Base-by-base conservation (phyloP, 768 basidiomycete genomes). In the Suillus luteus region DNA sequence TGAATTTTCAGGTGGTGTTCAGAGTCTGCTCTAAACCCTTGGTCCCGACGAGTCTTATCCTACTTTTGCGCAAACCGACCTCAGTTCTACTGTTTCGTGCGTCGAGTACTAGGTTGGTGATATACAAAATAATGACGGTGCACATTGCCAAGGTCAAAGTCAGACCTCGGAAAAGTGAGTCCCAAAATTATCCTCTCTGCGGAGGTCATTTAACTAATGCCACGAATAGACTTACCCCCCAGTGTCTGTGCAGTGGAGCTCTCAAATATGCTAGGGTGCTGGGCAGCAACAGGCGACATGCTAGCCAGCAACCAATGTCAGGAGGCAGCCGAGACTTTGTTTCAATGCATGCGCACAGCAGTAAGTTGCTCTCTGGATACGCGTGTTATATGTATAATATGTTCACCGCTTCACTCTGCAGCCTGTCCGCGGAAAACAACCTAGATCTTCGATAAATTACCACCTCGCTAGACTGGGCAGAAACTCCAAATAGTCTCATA, bases 391-490 rank as follows among this genome's bases (percentile, higher is more conserved):
- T 46, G 17, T 67, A n/a, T 31, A 11, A 33, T 40, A 5, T 46
- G 14, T 66, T 72, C 43, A 33, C 41, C 6, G 19, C 40, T 8
- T 19, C 5, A 61, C 54, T 35, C 15, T 65, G 14, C 71, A 95
- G 92, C 88, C 90, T 12, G 80, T 87, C 72, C 81, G 83, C 57
- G 86, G 86, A 65, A 92, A 88, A 72, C 75, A 76, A 51, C 91
- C 88, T 59, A 83, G 82, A 72, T 85, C 93, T 40, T 87, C 90
- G 40, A 94, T 96, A 80, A 95, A 96, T 76, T 95, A 93, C 74
- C 92, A 95, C 75, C 86, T 95, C 67, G 88, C 91, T 69, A 86
- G 92, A 74, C 81, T 94, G 66, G 83, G 85, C 65, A 92, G 91
- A 73, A 85, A 82, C 65, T 83, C 87, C 68, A 90, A 90, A 82